Conservation (phyloP, 208 protist species). For the Crithidia bombi region DNA sequence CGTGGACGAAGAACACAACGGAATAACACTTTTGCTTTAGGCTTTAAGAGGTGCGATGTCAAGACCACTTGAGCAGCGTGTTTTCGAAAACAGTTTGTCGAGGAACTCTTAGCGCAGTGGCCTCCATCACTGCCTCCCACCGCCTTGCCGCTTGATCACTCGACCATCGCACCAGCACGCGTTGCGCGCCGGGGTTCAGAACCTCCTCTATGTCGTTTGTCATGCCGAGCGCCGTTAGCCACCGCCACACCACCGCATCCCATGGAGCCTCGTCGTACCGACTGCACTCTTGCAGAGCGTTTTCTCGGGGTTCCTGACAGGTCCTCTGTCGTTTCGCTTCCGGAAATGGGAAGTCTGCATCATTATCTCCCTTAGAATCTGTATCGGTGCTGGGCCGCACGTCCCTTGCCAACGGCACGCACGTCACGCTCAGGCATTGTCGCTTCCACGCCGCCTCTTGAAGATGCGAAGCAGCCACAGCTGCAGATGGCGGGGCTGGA, state of each 20-base stretch:
- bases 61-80: constrained; percentile 9
- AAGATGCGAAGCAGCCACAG: constrained; percentile 1
- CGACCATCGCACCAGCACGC: constrained; percentile 22
- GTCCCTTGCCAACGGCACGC: neutral
- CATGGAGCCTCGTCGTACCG: too few species aligned
- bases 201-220: constrained; percentile 19
- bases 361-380: too few species aligned
- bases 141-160: neutral
- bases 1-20: too few species aligned
- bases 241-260: constrained; percentile 28
- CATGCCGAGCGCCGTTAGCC: constrained; percentile 24
- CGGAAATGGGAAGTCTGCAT: too few species aligned
- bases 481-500: neutral
- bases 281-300: too few species aligned
- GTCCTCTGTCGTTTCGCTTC: too few species aligned
- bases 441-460: constrained; percentile 25
- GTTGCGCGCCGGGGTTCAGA: constrained; percentile 10
- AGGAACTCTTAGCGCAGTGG: neutral
- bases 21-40: too few species aligned
- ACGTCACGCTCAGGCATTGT: constrained; percentile 25
- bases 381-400: too few species aligned
- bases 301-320: too few species aligned
- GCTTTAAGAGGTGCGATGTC: too few species aligned
- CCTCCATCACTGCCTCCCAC: neutral
- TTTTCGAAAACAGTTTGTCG: constrained; percentile 8